A percentile compares a stretch with the other conserved stretches of the same genome.
phyloP scores from a whole-genome alignment of 1,284 basidiomycete genomes.

The Leccinum solheimii region DNA sequence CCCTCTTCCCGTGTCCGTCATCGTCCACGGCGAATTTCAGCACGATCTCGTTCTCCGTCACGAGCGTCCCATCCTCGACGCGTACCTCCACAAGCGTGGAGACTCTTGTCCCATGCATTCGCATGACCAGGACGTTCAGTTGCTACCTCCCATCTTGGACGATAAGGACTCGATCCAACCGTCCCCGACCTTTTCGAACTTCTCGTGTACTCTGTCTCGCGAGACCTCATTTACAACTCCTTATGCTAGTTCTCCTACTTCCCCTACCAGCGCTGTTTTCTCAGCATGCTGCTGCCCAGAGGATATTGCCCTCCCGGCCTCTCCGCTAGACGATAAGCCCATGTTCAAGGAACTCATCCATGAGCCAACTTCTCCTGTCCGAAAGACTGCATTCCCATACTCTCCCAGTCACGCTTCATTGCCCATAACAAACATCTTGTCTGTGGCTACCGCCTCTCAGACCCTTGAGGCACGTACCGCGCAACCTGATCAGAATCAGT shows the following conservation, averaged over 20 bases:
- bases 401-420: conserved; percentile 13
- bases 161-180: conserved; percentile 32
- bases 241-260: conserved; percentile 22
- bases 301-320: conserved; percentile 27
- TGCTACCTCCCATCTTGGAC: conserved; percentile 21
- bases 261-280: conserved; percentile 25
- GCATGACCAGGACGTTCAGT: conserved; percentile 24
- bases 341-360: conserved; percentile 4
- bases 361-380: neutral
- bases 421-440: conserved; percentile 6
- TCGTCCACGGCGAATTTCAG: conserved; percentile 32
- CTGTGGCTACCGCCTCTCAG: conserved; percentile 2
- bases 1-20: conserved; percentile 33
- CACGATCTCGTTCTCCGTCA: conserved; percentile 28
- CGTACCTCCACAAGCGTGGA: conserved; percentile 12
- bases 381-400: neutral
- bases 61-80: conserved; percentile 12
- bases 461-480: neutral
- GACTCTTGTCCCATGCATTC: conserved; percentile 9
- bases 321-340: conserved; percentile 18
- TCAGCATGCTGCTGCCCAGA: conserved; percentile 27
- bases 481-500: neutral
- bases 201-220: conserved; percentile 29
- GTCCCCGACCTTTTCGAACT: conserved; percentile 31
- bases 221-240: conserved; percentile 32